Conservation (phyloP, 2,329 filamentous ascomycete genomes). For the Ophiocordyceps sinensis region DNA sequence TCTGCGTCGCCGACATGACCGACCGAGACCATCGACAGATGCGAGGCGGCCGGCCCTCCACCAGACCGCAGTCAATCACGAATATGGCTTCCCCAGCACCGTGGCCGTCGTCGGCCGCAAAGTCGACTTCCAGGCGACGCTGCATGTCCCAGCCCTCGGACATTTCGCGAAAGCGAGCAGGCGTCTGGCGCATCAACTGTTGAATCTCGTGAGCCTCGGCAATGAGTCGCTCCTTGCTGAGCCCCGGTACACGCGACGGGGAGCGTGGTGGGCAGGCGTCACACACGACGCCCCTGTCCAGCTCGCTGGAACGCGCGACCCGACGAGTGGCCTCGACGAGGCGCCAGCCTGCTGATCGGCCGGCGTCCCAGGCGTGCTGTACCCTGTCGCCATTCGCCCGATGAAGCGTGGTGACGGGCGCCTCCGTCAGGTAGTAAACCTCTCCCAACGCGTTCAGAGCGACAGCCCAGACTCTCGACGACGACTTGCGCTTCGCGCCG, state of each 20-base stretch:
- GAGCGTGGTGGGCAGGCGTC: constrained; percentile 72
- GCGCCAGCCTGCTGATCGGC: constrained; percentile 67
- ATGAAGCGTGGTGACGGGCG: constrained; percentile 42
- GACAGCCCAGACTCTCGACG: constrained; percentile 74
- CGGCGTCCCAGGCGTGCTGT: constrained; percentile 64
- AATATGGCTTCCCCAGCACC: constrained; percentile 65
- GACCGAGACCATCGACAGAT: constrained; percentile 30
- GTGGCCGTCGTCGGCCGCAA: constrained; percentile 64
- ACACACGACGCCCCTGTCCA: constrained; percentile 49
- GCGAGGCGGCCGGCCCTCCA: constrained; percentile 33
- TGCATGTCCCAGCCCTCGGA: constrained; percentile 91
- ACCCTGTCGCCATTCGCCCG: constrained; percentile 39
- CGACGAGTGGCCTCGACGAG: constrained; percentile 67
- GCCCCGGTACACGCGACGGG: constrained; percentile 57
- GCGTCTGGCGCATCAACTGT: constrained; percentile 55
- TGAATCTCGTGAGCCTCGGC: constrained; percentile 76
- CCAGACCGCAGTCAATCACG: constrained; percentile 58
- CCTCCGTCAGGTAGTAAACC: constrained; percentile 67
- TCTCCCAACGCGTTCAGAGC: constrained; percentile 90
- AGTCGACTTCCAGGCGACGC: constrained; percentile 73
- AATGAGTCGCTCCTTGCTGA: constrained; percentile 54
- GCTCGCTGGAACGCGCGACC: constrained; percentile 55
- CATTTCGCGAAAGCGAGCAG: constrained; percentile 61
- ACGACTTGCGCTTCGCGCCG: constrained; percentile 51
- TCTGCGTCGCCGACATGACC: constrained; percentile 8